These are phyloP conservation scores for Clarireedia monteithiana DNA, from an alignment of 2,329 filamentous ascomycete species.

Conservation along the genomic window DNA sequence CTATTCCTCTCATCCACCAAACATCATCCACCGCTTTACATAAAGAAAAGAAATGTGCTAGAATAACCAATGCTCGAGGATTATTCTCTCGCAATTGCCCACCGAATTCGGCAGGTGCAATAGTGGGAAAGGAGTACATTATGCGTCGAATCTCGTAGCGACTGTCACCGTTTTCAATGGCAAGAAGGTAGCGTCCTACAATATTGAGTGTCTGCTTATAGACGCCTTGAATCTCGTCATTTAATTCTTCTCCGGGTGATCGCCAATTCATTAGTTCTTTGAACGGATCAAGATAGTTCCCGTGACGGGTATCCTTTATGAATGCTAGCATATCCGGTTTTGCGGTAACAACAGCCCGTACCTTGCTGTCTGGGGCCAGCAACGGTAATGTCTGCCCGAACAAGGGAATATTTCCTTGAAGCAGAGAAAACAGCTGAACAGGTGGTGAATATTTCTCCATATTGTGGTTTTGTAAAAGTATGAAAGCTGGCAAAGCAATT, in stretches of 20 bases:
- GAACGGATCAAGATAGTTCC: not conserved
- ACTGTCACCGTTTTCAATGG: not conserved
- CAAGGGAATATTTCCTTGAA: not conserved
- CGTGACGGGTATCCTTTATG: not conserved
- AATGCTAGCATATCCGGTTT: not conserved
- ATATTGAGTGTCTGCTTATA: not conserved
- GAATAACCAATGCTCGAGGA: not conserved
- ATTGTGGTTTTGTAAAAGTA: not conserved
- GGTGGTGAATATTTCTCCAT: not conserved
- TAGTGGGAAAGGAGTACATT: not conserved
- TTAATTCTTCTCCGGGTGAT: not conserved
- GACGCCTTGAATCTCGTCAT: not conserved
- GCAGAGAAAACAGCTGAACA: not conserved
- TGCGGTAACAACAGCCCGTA: not conserved
- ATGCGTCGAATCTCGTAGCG: not conserved
- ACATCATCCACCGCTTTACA: not conserved
- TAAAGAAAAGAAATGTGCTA: not conserved
- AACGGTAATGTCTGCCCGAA: not conserved
- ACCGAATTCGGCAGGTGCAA: not conserved
- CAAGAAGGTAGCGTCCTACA: not conserved
- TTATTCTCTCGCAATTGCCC: not conserved
- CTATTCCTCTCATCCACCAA: not conserved
- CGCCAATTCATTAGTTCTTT: not conserved
- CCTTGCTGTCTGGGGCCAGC: not conserved
- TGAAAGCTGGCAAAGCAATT: not conserved